Evolutionary conservation across 306 rosid species (phyloP).

Genomic region (Carpinus viminea): DNA sequence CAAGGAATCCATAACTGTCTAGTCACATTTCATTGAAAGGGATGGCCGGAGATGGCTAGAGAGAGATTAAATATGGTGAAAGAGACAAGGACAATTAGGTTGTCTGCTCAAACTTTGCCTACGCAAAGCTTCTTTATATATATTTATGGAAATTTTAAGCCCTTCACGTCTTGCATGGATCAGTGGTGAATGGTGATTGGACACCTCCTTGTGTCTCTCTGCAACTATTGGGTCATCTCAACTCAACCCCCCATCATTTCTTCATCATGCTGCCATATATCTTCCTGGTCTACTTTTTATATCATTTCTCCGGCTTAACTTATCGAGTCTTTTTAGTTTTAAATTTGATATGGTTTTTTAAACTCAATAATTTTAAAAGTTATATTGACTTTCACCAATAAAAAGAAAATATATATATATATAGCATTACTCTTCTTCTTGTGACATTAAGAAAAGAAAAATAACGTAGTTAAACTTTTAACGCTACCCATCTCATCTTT

Average conservation of each 20-base stretch:
- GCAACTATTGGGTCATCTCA: slow-evolving; percentile 16
- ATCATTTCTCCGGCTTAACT: too few relatives aligned
- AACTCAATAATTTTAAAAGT: too few relatives aligned
- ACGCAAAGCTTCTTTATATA: not conserved
- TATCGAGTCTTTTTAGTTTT: too few relatives aligned
- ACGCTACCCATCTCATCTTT: too few relatives aligned
- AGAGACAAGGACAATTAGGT: not conserved
- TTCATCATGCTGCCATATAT: slow-evolving; percentile 10
- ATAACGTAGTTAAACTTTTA: too few relatives aligned
- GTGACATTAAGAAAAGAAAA: too few relatives aligned
- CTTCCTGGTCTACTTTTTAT: too few relatives aligned
- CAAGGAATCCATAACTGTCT: slow-evolving; percentile 9
- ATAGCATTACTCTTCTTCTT: too few relatives aligned
- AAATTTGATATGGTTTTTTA: too few relatives aligned
- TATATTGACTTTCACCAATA: too few relatives aligned
- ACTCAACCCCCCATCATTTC: slow-evolving; percentile 9
- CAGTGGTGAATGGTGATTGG: slow-evolving; percentile 16
- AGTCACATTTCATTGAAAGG: slow-evolving; percentile 7
- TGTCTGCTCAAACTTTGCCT: slow-evolving; percentile 13
- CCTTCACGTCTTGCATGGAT: slow-evolving; percentile 6
- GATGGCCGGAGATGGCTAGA: not conserved
- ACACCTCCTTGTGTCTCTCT: slow-evolving; percentile 22
- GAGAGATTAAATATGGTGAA: not conserved
- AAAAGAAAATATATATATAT: too few relatives aligned
- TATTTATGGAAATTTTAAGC: slow-evolving; percentile 13